Evolutionary conservation across 2,329 filamentous ascomycete genomes (phyloP), one percentile per base, ranked within the genome.

Genomic region (Lojkania enalia): DNA sequence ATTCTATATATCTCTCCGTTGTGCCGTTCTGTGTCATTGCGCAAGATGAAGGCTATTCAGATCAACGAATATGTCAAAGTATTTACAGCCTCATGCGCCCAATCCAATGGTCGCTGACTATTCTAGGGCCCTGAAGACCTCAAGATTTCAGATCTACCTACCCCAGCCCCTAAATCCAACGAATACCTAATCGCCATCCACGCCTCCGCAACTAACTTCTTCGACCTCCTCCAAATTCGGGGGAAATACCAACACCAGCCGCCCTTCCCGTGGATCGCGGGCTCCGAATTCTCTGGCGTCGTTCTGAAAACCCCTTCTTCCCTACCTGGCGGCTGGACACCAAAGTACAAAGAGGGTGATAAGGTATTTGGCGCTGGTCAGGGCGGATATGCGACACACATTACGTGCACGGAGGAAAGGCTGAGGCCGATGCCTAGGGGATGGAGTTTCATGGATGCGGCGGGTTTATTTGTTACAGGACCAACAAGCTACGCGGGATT

Each of bases 171-270:
- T 1, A 77, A 78, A 6, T 71, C 83, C 21, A 76, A 87, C 63
- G 83, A 96, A 73, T 97, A 96, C 69, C 78, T 95, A 52, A 87
- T 97, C 66, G 81, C 85, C 63, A 87, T 97, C 61, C 88, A 90
- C 71, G 89, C 92, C 35, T 81, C 87, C 0, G 92, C 90, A 15
- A 88, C 89, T 61, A 97, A 97, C 75, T 97, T 97, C 80, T 97
- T 96, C 76, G 92, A 97, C 69, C 87, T 96, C 46, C 83, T 97
- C 42, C 92, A 97, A 67, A 90, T 96, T 64, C 86, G 90, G 64
- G 92, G 92, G 44, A 95, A 95, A 81, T 97, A 97, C 73, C 92
- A 97, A 67, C 81, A 89, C 66, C 91, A 96, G 61, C 90, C 90
- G 0, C 83, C 87, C 0, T 84, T 96, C 37, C 91, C 91, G 21